Evolutionary conservation across 1,284 basidiomycete genomes (phyloP).

Genomic region (Waitea zeae): DNA sequence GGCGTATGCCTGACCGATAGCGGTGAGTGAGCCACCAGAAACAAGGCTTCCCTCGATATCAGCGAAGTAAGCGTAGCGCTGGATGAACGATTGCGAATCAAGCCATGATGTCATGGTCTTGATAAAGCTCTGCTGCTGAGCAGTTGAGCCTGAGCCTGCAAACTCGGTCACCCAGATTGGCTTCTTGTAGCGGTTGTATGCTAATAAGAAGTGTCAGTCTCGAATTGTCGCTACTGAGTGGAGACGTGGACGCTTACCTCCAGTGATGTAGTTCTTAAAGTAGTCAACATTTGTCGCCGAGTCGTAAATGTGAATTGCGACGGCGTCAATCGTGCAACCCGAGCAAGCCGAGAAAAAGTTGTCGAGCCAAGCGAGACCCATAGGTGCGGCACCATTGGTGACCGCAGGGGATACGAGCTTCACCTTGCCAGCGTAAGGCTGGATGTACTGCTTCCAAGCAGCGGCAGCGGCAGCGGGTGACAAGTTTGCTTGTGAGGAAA

Average conservation of each 20-base stretch:
- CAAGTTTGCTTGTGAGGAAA: conserved; percentile 14
- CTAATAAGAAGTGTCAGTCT: background rate
- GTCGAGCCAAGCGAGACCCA: conserved; percentile 16
- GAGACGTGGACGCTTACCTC: background rate
- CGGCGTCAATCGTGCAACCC: conserved; percentile 14
- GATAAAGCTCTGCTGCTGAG: background rate
- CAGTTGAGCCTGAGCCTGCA: background rate
- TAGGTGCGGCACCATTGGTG: conserved; percentile 16
- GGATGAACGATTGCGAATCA: background rate
- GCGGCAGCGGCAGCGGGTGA: conserved; percentile 12
- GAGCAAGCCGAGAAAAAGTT: conserved; percentile 14
- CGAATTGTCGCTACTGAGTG: background rate
- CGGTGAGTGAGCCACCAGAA: background rate
- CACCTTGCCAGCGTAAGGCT: conserved; percentile 16
- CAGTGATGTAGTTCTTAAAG: conserved; percentile 15
- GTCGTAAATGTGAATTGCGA: conserved; percentile 18
- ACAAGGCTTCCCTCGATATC: background rate
- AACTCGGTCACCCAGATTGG: background rate
- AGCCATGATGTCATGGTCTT: background rate
- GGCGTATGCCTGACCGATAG: background rate
- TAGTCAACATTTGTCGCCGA: conserved; percentile 14
- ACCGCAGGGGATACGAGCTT: conserved; percentile 16
- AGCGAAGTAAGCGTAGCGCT: background rate
- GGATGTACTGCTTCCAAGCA: conserved; percentile 15
- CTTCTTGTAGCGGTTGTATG: background rate